These are phyloP conservation scores for Beauveria pseudobassiana DNA, from an alignment of 2,329 filamentous ascomycete genomes.

Conservation along the genomic window DNA sequence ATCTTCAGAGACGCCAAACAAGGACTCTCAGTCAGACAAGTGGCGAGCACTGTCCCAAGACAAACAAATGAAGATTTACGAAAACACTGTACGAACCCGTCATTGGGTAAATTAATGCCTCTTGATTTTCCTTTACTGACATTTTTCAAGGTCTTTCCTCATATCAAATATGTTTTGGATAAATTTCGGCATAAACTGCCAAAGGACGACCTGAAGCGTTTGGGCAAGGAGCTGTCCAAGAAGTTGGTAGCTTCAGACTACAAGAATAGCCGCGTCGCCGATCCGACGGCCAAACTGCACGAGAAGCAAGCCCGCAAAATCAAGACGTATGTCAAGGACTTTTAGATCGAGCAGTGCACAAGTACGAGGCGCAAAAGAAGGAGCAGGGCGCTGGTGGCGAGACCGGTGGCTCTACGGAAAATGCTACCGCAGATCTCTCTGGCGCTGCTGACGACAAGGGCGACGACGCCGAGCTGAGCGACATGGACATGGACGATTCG, in stretches of 20 bases:
- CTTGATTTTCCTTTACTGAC: background rate
- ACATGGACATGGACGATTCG: conserved; percentile 38
- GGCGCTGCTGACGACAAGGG: conserved; percentile 20
- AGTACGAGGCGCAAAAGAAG: conserved; percentile 62
- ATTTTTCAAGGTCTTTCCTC: conserved; percentile 61
- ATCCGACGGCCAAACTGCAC: conserved; percentile 63
- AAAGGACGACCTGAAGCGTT: conserved; percentile 63
- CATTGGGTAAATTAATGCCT: conserved; percentile 12
- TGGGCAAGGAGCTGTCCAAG: conserved; percentile 65
- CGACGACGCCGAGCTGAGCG: conserved; percentile 27
- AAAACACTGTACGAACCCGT: conserved; percentile 66
- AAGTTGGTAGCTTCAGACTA: conserved; percentile 89
- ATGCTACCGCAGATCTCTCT: conserved; percentile 31
- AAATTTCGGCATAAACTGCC: conserved; percentile 83
- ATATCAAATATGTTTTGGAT: conserved; percentile 78
- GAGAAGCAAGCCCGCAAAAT: conserved; percentile 76
- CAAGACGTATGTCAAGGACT: conserved; percentile 76
- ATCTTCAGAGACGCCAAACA: conserved; percentile 44
- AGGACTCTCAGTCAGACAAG: conserved; percentile 59
- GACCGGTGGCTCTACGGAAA: conserved; percentile 38
- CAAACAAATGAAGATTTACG: conserved; percentile 92
- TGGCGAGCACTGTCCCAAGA: conserved; percentile 65
- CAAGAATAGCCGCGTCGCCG: conserved; percentile 77
- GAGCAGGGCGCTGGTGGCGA: conserved; percentile 47
- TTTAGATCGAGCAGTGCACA: conserved; percentile 79